These are phyloP conservation scores for Fusarium anguioides DNA, from an alignment of 2,329 filamentous ascomycete genomes.

Conservation along the genomic window DNA sequence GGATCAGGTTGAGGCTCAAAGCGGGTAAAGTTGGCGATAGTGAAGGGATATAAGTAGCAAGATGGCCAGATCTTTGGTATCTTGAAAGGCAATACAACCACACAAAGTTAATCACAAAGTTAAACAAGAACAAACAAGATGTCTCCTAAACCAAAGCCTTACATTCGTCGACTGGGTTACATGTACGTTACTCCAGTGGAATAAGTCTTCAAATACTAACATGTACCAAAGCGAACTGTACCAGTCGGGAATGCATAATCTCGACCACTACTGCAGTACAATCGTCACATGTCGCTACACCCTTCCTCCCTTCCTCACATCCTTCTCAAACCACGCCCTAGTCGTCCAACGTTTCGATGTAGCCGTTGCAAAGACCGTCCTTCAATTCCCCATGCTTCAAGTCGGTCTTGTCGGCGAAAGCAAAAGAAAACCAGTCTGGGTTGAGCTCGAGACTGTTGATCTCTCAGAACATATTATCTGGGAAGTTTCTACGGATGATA, in stretches of 20 bases:
- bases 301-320: background rate
- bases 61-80: background rate
- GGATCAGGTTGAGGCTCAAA: background rate
- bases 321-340: background rate
- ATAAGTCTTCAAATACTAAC: background rate
- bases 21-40: fast-evolving
- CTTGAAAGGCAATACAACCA: too few relatives aligned
- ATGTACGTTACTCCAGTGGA: background rate
- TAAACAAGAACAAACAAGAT: background rate
- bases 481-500: background rate
- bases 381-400: background rate
- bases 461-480: constrained; percentile 8
- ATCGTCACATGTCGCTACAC: constrained; percentile 1
- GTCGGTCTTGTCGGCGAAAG: background rate
- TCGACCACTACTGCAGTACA: constrained; percentile 9
- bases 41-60: background rate
- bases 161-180: constrained; percentile 1
- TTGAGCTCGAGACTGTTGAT: background rate
- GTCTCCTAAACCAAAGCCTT: constrained; percentile 1
- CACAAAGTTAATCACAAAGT: background rate
- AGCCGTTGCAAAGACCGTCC: background rate
- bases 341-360: background rate
- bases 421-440: constrained; percentile 3
- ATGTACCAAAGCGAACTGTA: background rate
- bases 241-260: background rate